These are phyloP conservation scores for Blastomyces emzantsi DNA, from an alignment of 2,329 filamentous ascomycete species.

Conservation along the genomic window DNA sequence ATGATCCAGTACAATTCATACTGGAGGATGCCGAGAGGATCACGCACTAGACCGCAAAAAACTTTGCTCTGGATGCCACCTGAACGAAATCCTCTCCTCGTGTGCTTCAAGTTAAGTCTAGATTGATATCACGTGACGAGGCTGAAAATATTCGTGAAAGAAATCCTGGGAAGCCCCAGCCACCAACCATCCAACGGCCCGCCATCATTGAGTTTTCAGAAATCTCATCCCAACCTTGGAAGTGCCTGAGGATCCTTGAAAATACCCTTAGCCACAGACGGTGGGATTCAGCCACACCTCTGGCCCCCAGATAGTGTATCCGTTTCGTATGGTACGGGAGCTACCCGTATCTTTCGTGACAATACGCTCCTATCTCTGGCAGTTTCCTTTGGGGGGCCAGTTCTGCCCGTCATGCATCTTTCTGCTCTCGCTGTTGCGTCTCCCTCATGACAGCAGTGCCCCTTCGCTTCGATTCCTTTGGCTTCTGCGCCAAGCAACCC, in stretches of 20 bases:
- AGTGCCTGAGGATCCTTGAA: neutral
- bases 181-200: neutral
- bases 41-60: neutral
- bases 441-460: neutral
- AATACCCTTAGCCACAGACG: neutral
- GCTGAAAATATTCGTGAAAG: neutral
- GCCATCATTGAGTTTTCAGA: too few species aligned
- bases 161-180: neutral
- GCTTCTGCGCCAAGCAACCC: neutral
- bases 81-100: neutral
- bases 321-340: slow-evolving; percentile 3
- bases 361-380: neutral
- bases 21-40: neutral
- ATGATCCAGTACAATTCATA: neutral
- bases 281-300: neutral
- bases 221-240: neutral
- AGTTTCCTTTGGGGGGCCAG: neutral
- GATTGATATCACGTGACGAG: neutral
- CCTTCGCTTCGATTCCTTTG: neutral
- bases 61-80: neutral
- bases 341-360: slow-evolving; percentile 1
- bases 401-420: neutral
- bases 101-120: neutral
- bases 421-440: neutral
- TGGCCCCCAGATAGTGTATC: neutral